Conservation (phyloP, 768 basidiomycete species). For the Dacryopinax primogenitus region DNA sequence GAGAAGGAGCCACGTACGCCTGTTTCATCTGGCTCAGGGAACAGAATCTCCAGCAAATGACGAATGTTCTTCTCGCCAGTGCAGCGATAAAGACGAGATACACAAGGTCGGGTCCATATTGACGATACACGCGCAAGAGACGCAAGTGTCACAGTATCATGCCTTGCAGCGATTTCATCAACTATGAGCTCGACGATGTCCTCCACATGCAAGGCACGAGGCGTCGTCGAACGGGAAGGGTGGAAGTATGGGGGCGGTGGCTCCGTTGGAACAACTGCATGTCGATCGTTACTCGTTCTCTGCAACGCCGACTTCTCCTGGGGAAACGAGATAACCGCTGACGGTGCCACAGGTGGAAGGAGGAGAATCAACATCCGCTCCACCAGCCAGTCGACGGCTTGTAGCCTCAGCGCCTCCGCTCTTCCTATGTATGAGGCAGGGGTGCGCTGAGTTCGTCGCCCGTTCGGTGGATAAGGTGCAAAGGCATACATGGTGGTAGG, state of each 20-base stretch:
- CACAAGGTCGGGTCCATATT: background rate
- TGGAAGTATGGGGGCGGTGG: background rate
- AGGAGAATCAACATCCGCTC: background rate
- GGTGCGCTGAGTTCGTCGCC: background rate
- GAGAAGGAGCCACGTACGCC: background rate
- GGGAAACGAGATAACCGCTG: background rate
- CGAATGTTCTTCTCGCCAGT: background rate
- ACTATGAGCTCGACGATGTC: background rate
- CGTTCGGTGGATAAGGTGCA: background rate
- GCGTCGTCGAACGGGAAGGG: background rate
- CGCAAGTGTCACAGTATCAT: background rate
- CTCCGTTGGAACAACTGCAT: background rate
- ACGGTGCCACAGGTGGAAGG: background rate
- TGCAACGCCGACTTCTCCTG: background rate
- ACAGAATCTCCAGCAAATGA: background rate
- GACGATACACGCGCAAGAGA: background rate
- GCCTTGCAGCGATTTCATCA: background rate
- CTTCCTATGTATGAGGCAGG: background rate
- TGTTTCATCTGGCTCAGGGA: background rate
- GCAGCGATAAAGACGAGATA: background rate
- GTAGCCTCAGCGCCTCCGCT: background rate
- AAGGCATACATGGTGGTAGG: background rate
- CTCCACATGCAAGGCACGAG: background rate
- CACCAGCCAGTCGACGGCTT: background rate
- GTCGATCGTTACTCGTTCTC: background rate